Conservation (phyloP, 2,329 filamentous ascomycete species). For the Aspergillus alliaceus region DNA sequence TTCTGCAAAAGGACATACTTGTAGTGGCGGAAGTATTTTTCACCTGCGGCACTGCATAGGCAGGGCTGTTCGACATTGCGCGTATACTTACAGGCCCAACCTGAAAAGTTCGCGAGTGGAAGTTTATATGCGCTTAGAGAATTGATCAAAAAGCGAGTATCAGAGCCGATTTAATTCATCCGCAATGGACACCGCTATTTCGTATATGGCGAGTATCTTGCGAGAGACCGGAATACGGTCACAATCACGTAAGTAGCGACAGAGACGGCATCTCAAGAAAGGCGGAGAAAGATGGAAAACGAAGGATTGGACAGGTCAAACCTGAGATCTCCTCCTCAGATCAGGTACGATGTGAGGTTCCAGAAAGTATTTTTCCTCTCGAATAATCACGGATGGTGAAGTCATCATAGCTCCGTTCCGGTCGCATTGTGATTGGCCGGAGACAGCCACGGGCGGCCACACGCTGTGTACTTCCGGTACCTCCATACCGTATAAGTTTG, state of each 20-base stretch:
- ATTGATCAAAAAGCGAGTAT: neutral
- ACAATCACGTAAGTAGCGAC: constrained; percentile 4
- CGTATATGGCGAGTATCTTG: neutral
- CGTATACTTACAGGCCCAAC: constrained; percentile 7
- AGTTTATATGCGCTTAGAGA: neutral
- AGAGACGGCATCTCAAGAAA: constrained; percentile 8
- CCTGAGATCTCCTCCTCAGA: neutral
- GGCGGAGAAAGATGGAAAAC: neutral
- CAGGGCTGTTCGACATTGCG: constrained; percentile 33
- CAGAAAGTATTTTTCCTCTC: constrained; percentile 8
- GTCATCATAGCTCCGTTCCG: constrained; percentile 15
- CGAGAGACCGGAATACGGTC: constrained; percentile 9
- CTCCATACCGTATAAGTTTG: neutral
- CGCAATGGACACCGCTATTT: constrained; percentile 1
- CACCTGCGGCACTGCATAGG: constrained; percentile 28
- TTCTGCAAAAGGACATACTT: constrained; percentile 22
- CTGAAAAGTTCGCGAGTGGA: constrained; percentile 1
- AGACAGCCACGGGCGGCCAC: neutral
- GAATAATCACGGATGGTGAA: constrained; percentile 15
- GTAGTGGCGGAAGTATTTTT: constrained; percentile 28
- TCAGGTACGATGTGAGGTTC: neutral
- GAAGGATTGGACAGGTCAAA: neutral
- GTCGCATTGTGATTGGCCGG: constrained; percentile 13
- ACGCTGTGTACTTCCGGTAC: neutral
- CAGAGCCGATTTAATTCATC: neutral